Percentiles rank a stretch among this genome's conserved stretches.
phyloP scores from a whole-genome alignment of 2,329 filamentous ascomycete genomes.

The Apiospora phragmitis region DNA sequence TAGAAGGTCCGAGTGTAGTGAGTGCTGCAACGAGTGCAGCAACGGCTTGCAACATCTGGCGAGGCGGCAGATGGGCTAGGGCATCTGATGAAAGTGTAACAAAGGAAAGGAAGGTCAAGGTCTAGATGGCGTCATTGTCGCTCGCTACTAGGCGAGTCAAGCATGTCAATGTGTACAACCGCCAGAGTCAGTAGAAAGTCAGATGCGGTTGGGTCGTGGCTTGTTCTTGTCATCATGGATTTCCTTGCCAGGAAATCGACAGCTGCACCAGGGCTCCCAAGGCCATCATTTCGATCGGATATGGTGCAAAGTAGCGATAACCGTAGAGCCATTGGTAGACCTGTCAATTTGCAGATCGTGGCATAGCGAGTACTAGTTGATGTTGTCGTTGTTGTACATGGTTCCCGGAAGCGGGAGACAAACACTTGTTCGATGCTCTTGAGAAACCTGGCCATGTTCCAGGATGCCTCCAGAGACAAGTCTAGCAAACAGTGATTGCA shows the following conservation, averaged over 20 bases:
- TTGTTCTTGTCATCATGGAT: not conserved
- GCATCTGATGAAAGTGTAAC: not conserved
- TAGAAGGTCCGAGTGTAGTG: constrained; percentile 1
- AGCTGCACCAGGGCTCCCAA: not conserved
- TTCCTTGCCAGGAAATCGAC: not conserved
- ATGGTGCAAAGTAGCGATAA: not conserved
- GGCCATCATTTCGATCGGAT: not conserved
- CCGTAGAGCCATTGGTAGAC: not conserved
- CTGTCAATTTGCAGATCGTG: not conserved
- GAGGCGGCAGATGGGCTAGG: not conserved
- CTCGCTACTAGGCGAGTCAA: not conserved
- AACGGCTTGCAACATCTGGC: not conserved
- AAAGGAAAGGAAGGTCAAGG: not conserved
- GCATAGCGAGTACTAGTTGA: not conserved
- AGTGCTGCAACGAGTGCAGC: not conserved
- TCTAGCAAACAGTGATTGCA: not conserved
- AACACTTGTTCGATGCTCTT: not conserved
- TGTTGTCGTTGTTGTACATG: not conserved
- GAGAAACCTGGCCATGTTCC: not conserved
- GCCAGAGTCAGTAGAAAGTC: not conserved
- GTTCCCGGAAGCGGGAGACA: not conserved
- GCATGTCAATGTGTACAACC: not conserved
- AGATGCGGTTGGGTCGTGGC: not conserved
- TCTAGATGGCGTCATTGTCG: not conserved
- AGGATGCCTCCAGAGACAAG: not conserved